Evolutionary conservation across 2,329 filamentous ascomycete genomes (phyloP), one percentile per base, ranked within the genome.

Genomic region (Colletotrichum graminicola): DNA sequence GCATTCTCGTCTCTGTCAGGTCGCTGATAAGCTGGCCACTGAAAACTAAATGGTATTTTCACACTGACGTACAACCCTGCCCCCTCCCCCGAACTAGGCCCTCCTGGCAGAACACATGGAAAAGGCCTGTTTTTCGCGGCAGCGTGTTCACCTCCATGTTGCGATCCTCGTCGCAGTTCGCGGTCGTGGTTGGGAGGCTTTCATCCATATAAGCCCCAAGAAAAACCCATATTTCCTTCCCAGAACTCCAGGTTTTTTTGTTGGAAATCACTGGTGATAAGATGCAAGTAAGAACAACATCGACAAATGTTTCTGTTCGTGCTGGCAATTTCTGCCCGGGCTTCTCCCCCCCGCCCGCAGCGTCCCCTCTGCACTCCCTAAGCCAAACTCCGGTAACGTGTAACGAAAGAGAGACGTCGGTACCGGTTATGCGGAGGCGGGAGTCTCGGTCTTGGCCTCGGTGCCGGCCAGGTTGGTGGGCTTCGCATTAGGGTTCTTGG

Each of bases 401-500:
- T 51, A 21, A 67, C 26, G 34, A 39, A 70, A 67, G 34, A 39
- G 36, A 62, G 21, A 18, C 10, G 45, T 18, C 12, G 29, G 1
- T 36, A 21, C 26, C 26, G 11, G 54, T 67, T 36, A 71, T 63
- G 59, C 47, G 8, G 69, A 71, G 6, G 65, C 54, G 51, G 79
- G 73, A 32, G 83, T 80, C 68, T 86, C 84, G 75, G 86, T 82
- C 76, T 90, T 86, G 62, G 90, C 88, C 66, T 86, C 89, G 34
- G 92, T 95, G 75, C 94, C 93, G 66, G 92, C 91, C 14, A 97
- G 88, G 79, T 95, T 90, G 49, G 94, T 97, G 68, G 86, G 79
- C 77, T 89, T 89, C 60, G 78, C 90, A 73, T 92, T 90, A 71
- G 94, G 93, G 84, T 97, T 96, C 88, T 95, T 96, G 80, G 90